Evolutionary conservation across 2,329 filamentous ascomycete species (phyloP).

Genomic region (Cladosporium sp.): DNA sequence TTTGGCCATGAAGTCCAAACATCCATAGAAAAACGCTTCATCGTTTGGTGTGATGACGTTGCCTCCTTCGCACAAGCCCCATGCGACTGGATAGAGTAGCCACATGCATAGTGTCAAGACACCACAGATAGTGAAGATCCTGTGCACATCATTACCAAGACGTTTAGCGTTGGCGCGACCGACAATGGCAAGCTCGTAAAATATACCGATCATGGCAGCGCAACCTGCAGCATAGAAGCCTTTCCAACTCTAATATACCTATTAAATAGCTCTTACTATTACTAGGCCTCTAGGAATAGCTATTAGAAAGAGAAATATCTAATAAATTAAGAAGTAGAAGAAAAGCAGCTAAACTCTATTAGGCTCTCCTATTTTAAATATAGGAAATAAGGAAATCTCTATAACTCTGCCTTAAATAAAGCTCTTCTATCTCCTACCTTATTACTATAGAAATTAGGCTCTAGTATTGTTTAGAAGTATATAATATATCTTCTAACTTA

Average conservation of each 20-base stretch:
- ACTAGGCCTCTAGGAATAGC: background rate
- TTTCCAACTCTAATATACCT: conserved; percentile 22
- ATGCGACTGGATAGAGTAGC: conserved; percentile 58
- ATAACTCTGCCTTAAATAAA: background rate
- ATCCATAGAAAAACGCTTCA: conserved; percentile 61
- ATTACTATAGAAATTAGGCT: background rate
- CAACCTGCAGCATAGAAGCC: conserved; percentile 32
- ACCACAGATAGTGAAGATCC: conserved; percentile 49
- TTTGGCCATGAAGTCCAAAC: conserved; percentile 60
- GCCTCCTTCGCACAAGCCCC: conserved; percentile 57
- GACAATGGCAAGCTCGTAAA: conserved; percentile 46
- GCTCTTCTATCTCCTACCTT: background rate
- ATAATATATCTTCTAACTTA: background rate
- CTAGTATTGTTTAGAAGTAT: background rate
- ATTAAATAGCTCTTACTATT: background rate
- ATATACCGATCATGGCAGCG: conserved; percentile 52
- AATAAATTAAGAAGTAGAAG: background rate
- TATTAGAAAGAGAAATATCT: background rate
- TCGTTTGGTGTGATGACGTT: conserved; percentile 61
- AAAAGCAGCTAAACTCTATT: background rate
- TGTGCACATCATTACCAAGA: conserved; percentile 48
- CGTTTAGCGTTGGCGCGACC: conserved; percentile 49
- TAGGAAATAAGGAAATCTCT: background rate
- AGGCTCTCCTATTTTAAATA: background rate
- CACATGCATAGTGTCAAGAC: conserved; percentile 52